A percentile compares a stretch with the other conserved stretches of the same genome.
Evolutionary conservation across 1,284 basidiomycete species (phyloP).

Genomic region (Malassezia brasiliensis): DNA sequence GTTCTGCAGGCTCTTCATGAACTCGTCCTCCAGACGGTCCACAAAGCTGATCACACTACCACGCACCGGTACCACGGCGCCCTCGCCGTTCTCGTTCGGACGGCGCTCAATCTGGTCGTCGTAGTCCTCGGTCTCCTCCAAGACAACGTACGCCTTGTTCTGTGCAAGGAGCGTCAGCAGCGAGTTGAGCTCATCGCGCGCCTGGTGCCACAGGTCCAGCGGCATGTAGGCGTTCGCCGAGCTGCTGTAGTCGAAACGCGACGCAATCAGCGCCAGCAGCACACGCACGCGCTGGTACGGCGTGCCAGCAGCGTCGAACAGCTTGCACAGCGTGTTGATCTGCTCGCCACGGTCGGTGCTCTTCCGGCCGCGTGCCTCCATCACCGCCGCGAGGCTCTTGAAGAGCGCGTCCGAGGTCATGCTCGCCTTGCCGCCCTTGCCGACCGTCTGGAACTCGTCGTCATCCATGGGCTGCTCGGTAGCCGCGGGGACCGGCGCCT

Average conservation of each 20-base stretch:
- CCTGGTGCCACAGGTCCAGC: constrained; percentile 76
- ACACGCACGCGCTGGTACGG: constrained; percentile 89
- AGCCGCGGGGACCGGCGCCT: constrained; percentile 45
- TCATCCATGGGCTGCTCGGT: constrained; percentile 52
- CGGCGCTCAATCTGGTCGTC: constrained; percentile 79
- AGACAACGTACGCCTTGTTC: constrained; percentile 65
- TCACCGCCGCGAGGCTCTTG: constrained; percentile 79
- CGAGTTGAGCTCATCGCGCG: constrained; percentile 78
- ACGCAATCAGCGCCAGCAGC: constrained; percentile 81
- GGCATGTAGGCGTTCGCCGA: constrained; percentile 81
- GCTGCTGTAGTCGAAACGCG: constrained; percentile 93
- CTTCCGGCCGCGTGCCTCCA: constrained; percentile 94
- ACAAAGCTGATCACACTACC: constrained; percentile 57
- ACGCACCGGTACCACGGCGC: constrained; percentile 36
- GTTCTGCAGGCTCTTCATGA: constrained; percentile 93
- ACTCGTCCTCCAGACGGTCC: constrained; percentile 95
- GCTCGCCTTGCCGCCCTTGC: constrained; percentile 77
- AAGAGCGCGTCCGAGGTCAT: constrained; percentile 82
- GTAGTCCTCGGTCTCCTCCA: constrained; percentile 78
- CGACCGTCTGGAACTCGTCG: constrained; percentile 73
- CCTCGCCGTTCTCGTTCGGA: constrained; percentile 54
- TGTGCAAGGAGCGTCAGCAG: constrained; percentile 67
- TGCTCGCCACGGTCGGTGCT: constrained; percentile 92
- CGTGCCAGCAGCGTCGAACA: constrained; percentile 69
- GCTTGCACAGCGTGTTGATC: constrained; percentile 75